Percentiles rank a stretch among this genome's conserved stretches.
These are phyloP conservation scores for Umbelopsis ramanniana DNA, from an alignment of 192 early-diverging fungal genomes.

Conservation along the genomic window DNA sequence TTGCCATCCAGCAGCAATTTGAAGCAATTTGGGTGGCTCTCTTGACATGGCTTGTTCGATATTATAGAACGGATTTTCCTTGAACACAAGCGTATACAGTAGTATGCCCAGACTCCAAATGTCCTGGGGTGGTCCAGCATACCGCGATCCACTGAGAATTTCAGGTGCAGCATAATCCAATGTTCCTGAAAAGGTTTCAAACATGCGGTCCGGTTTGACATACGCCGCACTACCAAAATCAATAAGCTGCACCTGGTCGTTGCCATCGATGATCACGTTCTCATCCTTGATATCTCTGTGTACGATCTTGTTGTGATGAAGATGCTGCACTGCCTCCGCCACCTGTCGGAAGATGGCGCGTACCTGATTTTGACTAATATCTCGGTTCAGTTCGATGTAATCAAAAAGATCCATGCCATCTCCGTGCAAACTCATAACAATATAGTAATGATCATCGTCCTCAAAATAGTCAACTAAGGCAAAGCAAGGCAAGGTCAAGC, in stretches of 20 bases:
- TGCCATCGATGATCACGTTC: conserved; percentile 76
- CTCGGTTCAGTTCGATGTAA: conserved; percentile 65
- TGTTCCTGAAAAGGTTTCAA: conserved; percentile 78
- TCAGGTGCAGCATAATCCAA: conserved; percentile 81
- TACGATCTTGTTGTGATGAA: conserved; percentile 68
- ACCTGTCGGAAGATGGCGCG: conserved; percentile 62
- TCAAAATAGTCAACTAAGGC: conserved; percentile 68
- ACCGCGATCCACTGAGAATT: conserved; percentile 64
- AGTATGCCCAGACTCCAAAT: conserved; percentile 84
- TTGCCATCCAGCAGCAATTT: conserved; percentile 11
- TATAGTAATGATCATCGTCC: conserved; percentile 73
- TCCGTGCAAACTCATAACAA: conserved; percentile 67
- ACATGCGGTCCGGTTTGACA: conserved; percentile 54
- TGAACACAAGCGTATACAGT: conserved; percentile 73
- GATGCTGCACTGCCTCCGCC: conserved; percentile 57
- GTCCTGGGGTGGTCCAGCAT: conserved; percentile 79
- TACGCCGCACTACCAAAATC: conserved; percentile 82
- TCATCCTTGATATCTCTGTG: conserved; percentile 92
- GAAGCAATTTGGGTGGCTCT: conserved; percentile 40
- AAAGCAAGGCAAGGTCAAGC: too few species aligned
- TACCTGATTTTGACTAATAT: conserved; percentile 59
- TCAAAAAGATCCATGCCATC: conserved; percentile 70
- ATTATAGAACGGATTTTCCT: conserved; percentile 76
- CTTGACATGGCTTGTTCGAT: conserved; percentile 65
- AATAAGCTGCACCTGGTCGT: conserved; percentile 69